phyloP scores from a whole-genome alignment of 768 basidiomycete genomes.

The Tubosaeta sp. region DNA sequence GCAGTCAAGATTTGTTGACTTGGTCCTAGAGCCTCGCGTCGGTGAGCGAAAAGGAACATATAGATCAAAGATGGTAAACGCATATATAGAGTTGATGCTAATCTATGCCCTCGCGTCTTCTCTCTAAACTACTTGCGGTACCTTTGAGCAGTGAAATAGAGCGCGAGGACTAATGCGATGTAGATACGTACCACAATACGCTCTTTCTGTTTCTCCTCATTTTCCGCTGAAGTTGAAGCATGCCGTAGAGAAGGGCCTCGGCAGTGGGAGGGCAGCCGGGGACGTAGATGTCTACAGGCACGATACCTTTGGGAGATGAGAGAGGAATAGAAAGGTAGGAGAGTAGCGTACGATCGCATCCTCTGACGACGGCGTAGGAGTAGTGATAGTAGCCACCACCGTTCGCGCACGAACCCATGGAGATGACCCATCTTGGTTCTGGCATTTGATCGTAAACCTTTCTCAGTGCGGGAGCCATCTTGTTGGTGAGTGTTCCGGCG shows the following conservation, averaged over 20 bases:
- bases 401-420: constrained; percentile 99
- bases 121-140: constrained; percentile 23
- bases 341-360: constrained; percentile 80
- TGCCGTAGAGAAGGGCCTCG: constrained; percentile 95
- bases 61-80: constrained; percentile 6
- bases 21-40: not conserved
- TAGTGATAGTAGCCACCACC: constrained; percentile 98
- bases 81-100: constrained; percentile 22
- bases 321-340: constrained; percentile 3
- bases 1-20: not conserved
- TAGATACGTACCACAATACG: constrained; percentile 67
- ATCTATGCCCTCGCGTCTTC: constrained; percentile 17
- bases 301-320: constrained; percentile 60
- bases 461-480: constrained; percentile 97
- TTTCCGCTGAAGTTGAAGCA: constrained; percentile 96
- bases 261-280: constrained; percentile 94
- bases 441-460: constrained; percentile 99
- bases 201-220: constrained; percentile 86
- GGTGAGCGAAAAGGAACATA: constrained; percentile 1
- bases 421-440: constrained; percentile 99
- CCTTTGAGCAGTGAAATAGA: constrained; percentile 11
- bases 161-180: not conserved
- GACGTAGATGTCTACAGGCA: constrained; percentile 97
- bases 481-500: constrained; percentile 97
- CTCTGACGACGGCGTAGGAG: constrained; percentile 97